Conservation (phyloP, 805 yeast species). For the Cyberlindnera misumaiensis region DNA sequence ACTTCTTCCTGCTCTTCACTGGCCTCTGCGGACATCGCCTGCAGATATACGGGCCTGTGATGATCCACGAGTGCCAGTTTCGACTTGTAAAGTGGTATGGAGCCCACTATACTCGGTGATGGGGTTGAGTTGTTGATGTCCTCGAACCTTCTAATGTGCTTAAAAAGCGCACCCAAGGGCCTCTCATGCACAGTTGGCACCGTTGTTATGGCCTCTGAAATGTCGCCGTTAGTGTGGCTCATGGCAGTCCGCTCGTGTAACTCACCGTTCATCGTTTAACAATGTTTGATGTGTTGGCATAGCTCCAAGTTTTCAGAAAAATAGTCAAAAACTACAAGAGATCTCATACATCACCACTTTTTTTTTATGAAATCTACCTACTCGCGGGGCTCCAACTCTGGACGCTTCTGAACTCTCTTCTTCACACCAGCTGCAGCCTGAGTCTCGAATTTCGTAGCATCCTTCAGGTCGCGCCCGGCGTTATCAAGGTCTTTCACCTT, state of each 20-base stretch:
- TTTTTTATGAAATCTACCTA: background rate
- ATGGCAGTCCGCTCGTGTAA: no score
- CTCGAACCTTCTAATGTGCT: background rate
- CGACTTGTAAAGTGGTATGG: conserved; percentile 13
- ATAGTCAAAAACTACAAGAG: no score
- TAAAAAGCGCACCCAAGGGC: background rate
- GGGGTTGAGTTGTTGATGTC: conserved; percentile 1
- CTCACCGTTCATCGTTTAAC: no score
- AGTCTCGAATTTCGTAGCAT: conserved; percentile 49
- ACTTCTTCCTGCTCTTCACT: background rate
- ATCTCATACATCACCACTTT: no score
- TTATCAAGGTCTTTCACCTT: conserved; percentile 84
- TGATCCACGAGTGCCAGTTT: conserved; percentile 2
- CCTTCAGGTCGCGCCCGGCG: conserved; percentile 70
- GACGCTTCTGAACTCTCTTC: conserved; percentile 43
- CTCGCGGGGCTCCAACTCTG: conserved; percentile 39
- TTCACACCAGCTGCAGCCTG: conserved; percentile 25
- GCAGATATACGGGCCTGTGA: background rate
- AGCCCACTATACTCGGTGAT: conserved; percentile 15
- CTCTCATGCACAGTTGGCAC: conserved; percentile 1
- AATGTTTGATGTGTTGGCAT: no score
- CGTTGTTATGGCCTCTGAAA: background rate
- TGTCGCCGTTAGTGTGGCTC: background rate
- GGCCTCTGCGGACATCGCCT: conserved; percentile 1
- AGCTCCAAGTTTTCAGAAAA: no score